Evolutionary conservation across 352 stramenopile genomes (phyloP), one percentile per base, ranked within the genome.

Genomic region (Pythium sp.): DNA sequence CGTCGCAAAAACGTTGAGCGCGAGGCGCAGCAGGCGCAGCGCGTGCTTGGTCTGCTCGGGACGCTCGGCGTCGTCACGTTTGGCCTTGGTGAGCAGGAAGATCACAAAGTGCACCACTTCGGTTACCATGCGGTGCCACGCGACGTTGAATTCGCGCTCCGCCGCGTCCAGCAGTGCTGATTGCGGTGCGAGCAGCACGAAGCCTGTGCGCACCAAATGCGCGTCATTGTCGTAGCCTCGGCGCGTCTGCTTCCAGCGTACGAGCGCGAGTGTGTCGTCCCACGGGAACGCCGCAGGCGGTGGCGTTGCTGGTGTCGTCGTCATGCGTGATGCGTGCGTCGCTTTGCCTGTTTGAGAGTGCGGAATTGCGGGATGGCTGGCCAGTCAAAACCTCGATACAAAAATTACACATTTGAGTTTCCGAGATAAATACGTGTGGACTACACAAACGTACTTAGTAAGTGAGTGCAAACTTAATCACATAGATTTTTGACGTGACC

Each of bases 61-160:
- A 0, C 71, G 69, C 49, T 71, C 28, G 24, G 67, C 12, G 5
- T 81, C 78, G 47, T 87, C 74, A 7, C 62, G 64, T 8, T 81
- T 78, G 47, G 78, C 73, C 47, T 89, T 90, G 24, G 78, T 87
- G 58, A 91, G 65, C 14, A 93, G 70, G 61, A 87, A 82, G 32
- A 92, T 75, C 34, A 84, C 84, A 64, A 93, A 89, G 47, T 93
- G 82, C 64, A 91, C 69, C 34, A 79, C 69, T 59, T 93, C 84
- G 6, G 78, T 80, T 22, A 76, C 71, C 26, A 93, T 73, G 56
- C 82, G 83, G 53, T 82, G 73, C 69, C 80, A 81, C 15, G 86
- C 73, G 28, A 93, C 67, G 67, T 92, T 93, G 47, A 86, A 81
- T 46, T 72, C 74, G 12, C 41, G 54, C 36, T 86, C 85, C 9